Evolutionary conservation across 805 yeast species (phyloP), one percentile per base, ranked within the genome.

Genomic region (Yamadazyma scolyti): DNA sequence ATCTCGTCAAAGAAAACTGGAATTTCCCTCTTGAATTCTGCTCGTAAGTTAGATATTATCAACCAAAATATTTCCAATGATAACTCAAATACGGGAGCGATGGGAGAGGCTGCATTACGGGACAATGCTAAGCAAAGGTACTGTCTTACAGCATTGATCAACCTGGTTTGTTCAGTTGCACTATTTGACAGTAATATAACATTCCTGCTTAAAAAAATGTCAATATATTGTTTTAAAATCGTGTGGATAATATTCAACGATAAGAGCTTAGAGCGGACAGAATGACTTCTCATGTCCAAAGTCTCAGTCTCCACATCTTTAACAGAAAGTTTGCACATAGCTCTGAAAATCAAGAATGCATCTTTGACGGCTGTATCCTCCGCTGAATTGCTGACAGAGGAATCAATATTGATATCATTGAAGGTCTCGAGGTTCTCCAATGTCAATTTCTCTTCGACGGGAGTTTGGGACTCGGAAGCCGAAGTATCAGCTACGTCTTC

Each of bases 51-150:
- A 15, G 88, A 76, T 23, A 90, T 68, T 44, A 93, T 67, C 24
- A 90, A 64, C 96, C 96, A 93, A 63, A 88, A 88, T 11, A 94
- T 89, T 57, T 93, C 97, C 23, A 90, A 70, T 4, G 95, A 79
- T 7, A 90, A 75, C 51, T 90, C 97, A 56, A 84, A 93, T 6
- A 93, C 93, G 2, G 97, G 90, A 0, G 96, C 84, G 26, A 86
- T 65, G 4, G 93, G 82, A 9, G 95, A 85, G 0, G 97, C 90
- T 0, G 97, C 95, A 60, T 94, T 93, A 54, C 95, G 75, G 1
- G 96, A 82, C 30, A 93, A 68, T 2, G 89, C 73, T 26, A 86
- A 68, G 49, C 96, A 83, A 19, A 93, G 53, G 46, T 88, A 88
- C 52, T 86, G 94, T 52, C 89, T 77, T 17, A 87, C 73, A 0